Evolutionary conservation across 805 yeast species (phyloP).

Genomic region (Wickerhamiella qilinensis): DNA sequence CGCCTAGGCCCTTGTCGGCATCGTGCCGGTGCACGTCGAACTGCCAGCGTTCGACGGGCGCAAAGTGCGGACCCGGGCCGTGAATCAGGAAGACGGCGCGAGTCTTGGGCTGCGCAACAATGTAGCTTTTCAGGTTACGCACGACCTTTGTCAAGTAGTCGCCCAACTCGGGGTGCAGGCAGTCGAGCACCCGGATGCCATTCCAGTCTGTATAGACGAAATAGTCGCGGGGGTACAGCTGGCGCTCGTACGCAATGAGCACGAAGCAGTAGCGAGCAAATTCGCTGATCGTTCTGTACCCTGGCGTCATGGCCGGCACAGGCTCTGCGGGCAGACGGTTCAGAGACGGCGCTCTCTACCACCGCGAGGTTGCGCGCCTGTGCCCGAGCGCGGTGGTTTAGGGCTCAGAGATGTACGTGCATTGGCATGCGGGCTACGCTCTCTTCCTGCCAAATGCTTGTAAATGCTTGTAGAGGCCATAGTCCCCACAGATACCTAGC

Average conservation of each 20-base stretch:
- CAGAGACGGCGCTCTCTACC: no score
- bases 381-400: no score
- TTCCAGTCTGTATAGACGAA: neutral
- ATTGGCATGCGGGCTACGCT: no score
- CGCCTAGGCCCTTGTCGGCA: neutral
- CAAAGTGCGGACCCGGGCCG: neutral
- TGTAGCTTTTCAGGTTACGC: constrained; percentile 1
- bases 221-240: neutral
- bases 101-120: neutral
- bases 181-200: neutral
- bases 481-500: no score
- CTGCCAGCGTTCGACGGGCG: constrained; percentile 1
- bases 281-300: constrained; percentile 11
- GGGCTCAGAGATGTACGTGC: no score
- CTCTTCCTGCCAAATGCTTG: no score
- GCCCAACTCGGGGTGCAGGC: constrained; percentile 1
- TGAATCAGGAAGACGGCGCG: neutral
- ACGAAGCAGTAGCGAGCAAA: constrained; percentile 1
- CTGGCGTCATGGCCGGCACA: constrained; percentile 6
- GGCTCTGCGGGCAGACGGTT: no score
- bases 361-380: no score
- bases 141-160: neutral
- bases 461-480: no score
- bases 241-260: neutral
- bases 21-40: neutral